Evolutionary conservation across 495 filamentous ascomycete species (phyloP).

Genomic region (Neurospora sp.): DNA sequence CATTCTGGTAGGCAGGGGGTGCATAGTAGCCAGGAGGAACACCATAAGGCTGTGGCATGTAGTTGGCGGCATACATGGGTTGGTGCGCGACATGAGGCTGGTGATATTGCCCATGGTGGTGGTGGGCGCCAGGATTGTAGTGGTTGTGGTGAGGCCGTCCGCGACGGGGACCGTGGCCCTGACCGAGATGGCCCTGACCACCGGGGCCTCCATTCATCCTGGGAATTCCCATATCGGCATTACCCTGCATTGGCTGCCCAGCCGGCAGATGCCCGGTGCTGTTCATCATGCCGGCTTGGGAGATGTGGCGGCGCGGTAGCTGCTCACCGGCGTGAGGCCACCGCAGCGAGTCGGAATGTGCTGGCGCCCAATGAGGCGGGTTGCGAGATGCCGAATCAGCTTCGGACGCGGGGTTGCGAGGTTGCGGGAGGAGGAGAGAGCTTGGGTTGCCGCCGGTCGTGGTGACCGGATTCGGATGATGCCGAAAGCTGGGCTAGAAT

Average conservation of each 20-base stretch:
- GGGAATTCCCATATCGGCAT: slow-evolving; percentile 30
- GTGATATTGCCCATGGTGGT: slow-evolving; percentile 23
- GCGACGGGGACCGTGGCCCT: slow-evolving; percentile 2
- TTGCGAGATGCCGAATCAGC: not conserved
- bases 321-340: slow-evolving; percentile 37
- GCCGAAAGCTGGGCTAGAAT: not conserved
- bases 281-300: slow-evolving; percentile 55
- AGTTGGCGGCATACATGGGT: slow-evolving; percentile 31
- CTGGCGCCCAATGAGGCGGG: not conserved
- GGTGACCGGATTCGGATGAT: not conserved
- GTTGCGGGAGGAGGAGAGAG: not conserved
- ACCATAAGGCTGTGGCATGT: slow-evolving; percentile 22
- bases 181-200: slow-evolving; percentile 6
- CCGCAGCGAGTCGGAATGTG: slow-evolving; percentile 16
- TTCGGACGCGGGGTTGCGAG: not conserved
- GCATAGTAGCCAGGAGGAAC: slow-evolving; percentile 24
- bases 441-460: not conserved
- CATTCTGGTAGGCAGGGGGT: slow-evolving; percentile 27
- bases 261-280: slow-evolving; percentile 51
- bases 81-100: slow-evolving; percentile 21
- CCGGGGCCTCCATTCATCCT: slow-evolving; percentile 17
- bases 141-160: slow-evolving; percentile 31
- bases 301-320: slow-evolving; percentile 32
- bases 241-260: slow-evolving; percentile 46
- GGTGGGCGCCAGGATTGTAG: slow-evolving; percentile 23